Percentiles rank a stretch among this genome's conserved stretches.
These are phyloP conservation scores for Penicillium argentinense DNA, from an alignment of 495 filamentous ascomycete species.

Conservation along the genomic window DNA sequence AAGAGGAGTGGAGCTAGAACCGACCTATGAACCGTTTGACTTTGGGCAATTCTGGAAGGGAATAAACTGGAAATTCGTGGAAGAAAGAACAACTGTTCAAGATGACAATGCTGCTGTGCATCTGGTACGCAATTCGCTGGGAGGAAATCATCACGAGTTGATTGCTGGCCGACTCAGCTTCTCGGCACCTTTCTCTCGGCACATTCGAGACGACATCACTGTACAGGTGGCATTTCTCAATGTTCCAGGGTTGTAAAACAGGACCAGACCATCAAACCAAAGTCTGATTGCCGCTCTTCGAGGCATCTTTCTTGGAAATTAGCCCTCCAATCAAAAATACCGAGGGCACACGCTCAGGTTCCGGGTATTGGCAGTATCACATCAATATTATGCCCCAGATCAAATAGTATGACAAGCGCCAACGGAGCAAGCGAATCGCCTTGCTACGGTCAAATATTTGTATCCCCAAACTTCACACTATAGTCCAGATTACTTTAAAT, in stretches of 20 bases:
- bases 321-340: no score
- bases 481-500: no score
- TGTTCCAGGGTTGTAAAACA: background rate
- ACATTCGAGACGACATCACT: slow-evolving; percentile 58
- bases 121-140: slow-evolving; percentile 60
- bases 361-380: no score
- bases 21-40: slow-evolving; percentile 22
- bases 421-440: no score
- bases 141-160: slow-evolving; percentile 57
- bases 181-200: slow-evolving; percentile 46
- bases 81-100: slow-evolving; percentile 47
- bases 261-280: no score
- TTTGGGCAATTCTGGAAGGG: slow-evolving; percentile 27
- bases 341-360: no score
- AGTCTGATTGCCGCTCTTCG: no score
- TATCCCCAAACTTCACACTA: no score
- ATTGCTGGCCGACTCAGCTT: slow-evolving; percentile 53
- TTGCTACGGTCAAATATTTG: no score
- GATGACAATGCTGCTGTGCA: slow-evolving; percentile 65
- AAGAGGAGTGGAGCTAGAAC: slow-evolving; percentile 15
- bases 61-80: slow-evolving; percentile 22
- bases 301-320: no score
- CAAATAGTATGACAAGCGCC: no score
- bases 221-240: slow-evolving; percentile 65
- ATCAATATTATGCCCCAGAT: no score